Evolutionary conservation across 257 asterid genomes (phyloP).

Genomic region (Nicotiana benthamiana): DNA sequence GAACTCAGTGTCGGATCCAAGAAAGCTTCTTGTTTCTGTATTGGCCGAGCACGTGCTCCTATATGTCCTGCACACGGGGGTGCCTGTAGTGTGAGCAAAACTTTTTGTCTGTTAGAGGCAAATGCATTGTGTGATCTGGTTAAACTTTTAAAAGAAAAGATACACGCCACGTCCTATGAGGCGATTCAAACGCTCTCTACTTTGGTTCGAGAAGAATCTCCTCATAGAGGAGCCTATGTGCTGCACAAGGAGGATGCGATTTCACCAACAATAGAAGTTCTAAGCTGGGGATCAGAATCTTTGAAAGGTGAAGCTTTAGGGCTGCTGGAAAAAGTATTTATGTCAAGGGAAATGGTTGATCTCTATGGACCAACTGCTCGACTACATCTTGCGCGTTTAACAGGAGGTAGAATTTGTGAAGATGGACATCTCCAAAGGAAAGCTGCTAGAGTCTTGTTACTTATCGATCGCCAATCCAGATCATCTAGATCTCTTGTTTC

Average conservation of each 20-base stretch:
- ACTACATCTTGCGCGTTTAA: conserved; percentile 33
- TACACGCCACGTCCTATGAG: conserved; percentile 52
- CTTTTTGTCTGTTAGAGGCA: conserved; percentile 49
- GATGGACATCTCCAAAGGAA: conserved; percentile 53
- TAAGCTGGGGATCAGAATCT: conserved; percentile 55
- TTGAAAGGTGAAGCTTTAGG: conserved; percentile 45
- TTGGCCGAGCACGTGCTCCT: conserved; percentile 11
- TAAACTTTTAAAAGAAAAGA: conserved; percentile 24
- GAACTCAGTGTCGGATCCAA: conserved; percentile 27
- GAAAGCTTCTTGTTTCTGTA: conserved; percentile 20
- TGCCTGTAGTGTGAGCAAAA: conserved; percentile 24
- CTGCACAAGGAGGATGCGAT: conserved; percentile 40
- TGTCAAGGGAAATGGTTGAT: conserved; percentile 48
- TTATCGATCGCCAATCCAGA: conserved; percentile 43
- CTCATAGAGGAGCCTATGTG: conserved; percentile 44
- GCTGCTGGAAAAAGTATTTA: conserved; percentile 41
- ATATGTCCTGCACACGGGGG: conserved; percentile 49
- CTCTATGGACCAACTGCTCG: conserved; percentile 34
- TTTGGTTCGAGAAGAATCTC: conserved; percentile 49
- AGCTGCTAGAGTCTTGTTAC: conserved; percentile 46
- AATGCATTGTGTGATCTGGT: conserved; percentile 40
- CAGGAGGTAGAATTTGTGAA: conserved; percentile 38
- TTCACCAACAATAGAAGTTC: conserved; percentile 32
- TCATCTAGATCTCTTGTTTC: conserved; percentile 35
- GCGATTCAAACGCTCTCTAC: conserved; percentile 64